Conservation (phyloP, 306 rosid species). For the Casuarina glauca region DNA sequence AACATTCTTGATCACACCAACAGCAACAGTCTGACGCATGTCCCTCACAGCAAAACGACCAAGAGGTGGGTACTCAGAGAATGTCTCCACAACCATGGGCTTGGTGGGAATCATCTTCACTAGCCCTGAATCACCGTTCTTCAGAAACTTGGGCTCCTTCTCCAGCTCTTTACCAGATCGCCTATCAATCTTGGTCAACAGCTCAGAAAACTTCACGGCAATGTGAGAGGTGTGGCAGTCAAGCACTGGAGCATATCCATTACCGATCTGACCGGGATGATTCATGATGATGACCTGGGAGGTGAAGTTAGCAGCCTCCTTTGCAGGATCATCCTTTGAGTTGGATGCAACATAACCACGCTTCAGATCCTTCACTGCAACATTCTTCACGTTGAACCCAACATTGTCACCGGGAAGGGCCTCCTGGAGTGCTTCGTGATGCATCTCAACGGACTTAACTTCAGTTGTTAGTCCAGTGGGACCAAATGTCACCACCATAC, state of each 20-base stretch:
- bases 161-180: conserved; percentile 36
- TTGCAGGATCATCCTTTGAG: conserved; percentile 39
- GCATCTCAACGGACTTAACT: conserved; percentile 49
- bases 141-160: conserved; percentile 38
- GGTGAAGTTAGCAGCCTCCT: conserved; percentile 36
- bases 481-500: conserved; percentile 36
- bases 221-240: conserved; percentile 50
- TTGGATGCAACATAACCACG: conserved; percentile 47
- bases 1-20: conserved; percentile 33
- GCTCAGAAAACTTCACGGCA: conserved; percentile 43
- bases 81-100: conserved; percentile 50
- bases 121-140: conserved; percentile 46
- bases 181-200: conserved; percentile 41
- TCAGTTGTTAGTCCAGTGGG: conserved; percentile 41
- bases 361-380: conserved; percentile 44
- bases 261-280: conserved; percentile 42
- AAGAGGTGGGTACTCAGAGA: conserved; percentile 42
- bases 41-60: conserved; percentile 51
- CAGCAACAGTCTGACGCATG: conserved; percentile 37
- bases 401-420: conserved; percentile 42
- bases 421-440: conserved; percentile 41
- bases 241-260: conserved; percentile 43
- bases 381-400: conserved; percentile 48
- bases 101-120: conserved; percentile 51
- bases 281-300: conserved; percentile 51